Base-by-base conservation (phyloP, 805 yeast genomes). In the Ogataea sp. region DNA sequence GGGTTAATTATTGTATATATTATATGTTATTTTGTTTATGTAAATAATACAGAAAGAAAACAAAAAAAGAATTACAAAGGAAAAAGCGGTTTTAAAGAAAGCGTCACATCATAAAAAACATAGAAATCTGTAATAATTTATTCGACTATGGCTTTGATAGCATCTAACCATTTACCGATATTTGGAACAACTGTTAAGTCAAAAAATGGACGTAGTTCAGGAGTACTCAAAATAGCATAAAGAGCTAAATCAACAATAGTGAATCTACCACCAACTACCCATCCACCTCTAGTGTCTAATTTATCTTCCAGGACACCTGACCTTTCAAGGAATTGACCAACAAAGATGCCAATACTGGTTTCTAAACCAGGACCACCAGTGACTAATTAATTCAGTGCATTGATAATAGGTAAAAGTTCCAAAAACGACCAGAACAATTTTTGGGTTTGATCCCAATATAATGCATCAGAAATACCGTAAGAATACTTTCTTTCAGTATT, bases 401-500 rank as follows among this genome's bases (percentile, higher is more conserved):
- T 32, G 73, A 73, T 52, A 78, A 83, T 11, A 85, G 83, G 50
- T 70, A 78, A 67, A 73, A 40, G 83, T 83, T 26, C 80, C 80
- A 33, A 71, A 58, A 6, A 8, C 10, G 7, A 8, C 75, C 73
- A 45, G 79, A 64, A 64, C 10, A 71, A 46, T 70, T 79, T 68
- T 45, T 75, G 75, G 47, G 70, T 52, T 52, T 71, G 70, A 44
- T 65, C 68, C 56, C 73, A 80, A 55, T 78, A 79, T 34, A 57
- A 49, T 6, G 50, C 52, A 24, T 75, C 56, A 4, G 63, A 67
- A 6, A 51, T 45, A 21, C 55, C 59, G 43, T 57, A 71, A 23
- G 70, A 64, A 47, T 45, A 68, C 54, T 73, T 72, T 42, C 66
- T 53, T 10, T 75, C 76, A 39, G 56, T 68, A 50, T 80, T 86